Conservation (phyloP, 108 stramenopile species). For the Schizochytrium sp. region DNA sequence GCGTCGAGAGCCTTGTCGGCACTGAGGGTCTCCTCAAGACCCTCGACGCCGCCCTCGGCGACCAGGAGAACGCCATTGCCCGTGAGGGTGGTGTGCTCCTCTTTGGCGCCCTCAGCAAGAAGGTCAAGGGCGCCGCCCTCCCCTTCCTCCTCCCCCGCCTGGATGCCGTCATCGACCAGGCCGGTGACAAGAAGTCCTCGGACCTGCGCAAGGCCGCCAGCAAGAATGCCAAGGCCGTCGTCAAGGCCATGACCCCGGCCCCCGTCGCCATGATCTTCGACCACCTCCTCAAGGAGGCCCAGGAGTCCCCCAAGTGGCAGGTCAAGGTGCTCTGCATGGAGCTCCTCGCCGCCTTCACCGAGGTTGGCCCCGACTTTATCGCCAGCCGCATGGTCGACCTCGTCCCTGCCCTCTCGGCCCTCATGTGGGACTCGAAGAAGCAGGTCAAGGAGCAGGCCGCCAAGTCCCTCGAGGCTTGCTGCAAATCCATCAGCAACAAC, state of each 20-base stretch:
- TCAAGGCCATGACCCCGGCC: slow-evolving; percentile 31
- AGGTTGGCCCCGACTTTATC: slow-evolving; percentile 66
- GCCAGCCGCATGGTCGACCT: slow-evolving; percentile 75
- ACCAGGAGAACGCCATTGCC: neutral
- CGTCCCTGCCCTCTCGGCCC: slow-evolving; percentile 84
- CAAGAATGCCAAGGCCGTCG: neutral
- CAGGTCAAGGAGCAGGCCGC: slow-evolving; percentile 82
- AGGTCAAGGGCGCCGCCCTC: slow-evolving; percentile 5
- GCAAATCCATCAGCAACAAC: slow-evolving; percentile 68
- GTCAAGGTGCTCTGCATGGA: slow-evolving; percentile 68
- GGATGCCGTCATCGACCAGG: neutral
- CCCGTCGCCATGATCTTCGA: slow-evolving; percentile 55
- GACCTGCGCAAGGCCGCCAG: neutral
- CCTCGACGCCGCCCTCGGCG: neutral
- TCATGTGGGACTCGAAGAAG: slow-evolving; percentile 97
- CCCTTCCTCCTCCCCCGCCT: neutral
- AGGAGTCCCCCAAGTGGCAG: slow-evolving; percentile 78
- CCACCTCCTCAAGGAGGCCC: slow-evolving; percentile 63
- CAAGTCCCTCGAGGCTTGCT: slow-evolving; percentile 61
- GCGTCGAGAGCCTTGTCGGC: neutral
- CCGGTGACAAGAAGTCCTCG: neutral
- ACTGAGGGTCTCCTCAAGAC: neutral
- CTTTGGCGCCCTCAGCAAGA: neutral
- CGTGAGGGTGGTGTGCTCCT: neutral
- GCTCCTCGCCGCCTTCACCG: slow-evolving; percentile 60